A percentile compares a stretch with the other conserved stretches of the same genome.
Evolutionary conservation across 352 stramenopile genomes (phyloP).

Genomic region (Pythium dissimile): DNA sequence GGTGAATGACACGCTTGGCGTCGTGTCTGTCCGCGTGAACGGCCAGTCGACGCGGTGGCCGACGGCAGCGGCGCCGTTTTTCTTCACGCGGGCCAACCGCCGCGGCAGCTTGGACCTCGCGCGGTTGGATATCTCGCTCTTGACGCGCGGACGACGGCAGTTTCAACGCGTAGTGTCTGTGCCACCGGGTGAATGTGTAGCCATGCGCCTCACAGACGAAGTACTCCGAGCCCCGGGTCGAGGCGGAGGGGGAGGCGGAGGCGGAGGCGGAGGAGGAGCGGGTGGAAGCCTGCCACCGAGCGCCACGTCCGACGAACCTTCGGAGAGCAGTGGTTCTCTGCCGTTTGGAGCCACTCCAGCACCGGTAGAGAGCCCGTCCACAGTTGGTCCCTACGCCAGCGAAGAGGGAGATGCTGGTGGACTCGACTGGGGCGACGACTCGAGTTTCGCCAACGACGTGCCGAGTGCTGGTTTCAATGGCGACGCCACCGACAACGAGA

Average conservation of each 20-base stretch:
- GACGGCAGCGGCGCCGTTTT: background rate
- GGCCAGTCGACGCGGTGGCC: background rate
- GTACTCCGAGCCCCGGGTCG: background rate
- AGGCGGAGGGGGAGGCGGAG: background rate
- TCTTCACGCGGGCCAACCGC: slow-evolving; percentile 4
- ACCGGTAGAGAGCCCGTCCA: too few relatives aligned
- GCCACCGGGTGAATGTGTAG: slow-evolving; percentile 14
- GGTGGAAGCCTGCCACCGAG: too few relatives aligned
- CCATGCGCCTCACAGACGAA: background rate
- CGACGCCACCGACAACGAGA: too few relatives aligned
- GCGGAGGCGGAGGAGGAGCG: too few relatives aligned
- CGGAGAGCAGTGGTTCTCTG: too few relatives aligned
- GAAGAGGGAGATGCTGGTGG: too few relatives aligned
- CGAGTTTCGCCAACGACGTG: too few relatives aligned
- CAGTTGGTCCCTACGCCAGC: too few relatives aligned
- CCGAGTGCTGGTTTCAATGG: too few relatives aligned
- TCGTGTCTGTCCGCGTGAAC: slow-evolving; percentile 22
- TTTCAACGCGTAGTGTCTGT: slow-evolving; percentile 17
- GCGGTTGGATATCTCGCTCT: slow-evolving; percentile 18
- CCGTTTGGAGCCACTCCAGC: too few relatives aligned
- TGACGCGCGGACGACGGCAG: slow-evolving; percentile 11
- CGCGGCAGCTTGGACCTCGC: slow-evolving; percentile 4
- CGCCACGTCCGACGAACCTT: too few relatives aligned
- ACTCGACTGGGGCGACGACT: too few relatives aligned
- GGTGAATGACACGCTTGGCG: slow-evolving; percentile 25